Evolutionary conservation across 108 stramenopile species (phyloP).

Genomic region (Fistulifera pelliculosa): DNA sequence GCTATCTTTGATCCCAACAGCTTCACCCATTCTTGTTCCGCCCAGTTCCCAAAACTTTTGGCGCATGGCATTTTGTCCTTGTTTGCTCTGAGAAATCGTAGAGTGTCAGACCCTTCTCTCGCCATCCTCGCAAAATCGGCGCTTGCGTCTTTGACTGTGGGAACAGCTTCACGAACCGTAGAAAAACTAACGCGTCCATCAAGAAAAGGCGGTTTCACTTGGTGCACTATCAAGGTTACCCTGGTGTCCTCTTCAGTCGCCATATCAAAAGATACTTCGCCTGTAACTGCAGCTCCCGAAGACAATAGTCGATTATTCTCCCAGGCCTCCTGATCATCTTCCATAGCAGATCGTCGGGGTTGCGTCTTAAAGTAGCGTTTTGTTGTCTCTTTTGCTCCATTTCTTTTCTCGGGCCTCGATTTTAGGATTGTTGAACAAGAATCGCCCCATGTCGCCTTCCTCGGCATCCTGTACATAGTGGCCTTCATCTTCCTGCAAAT

Average conservation of each 20-base stretch:
- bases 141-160: conserved; percentile 76
- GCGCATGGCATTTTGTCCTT: conserved; percentile 88
- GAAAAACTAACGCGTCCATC: conserved; percentile 75
- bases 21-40: conserved; percentile 91
- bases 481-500: conserved; percentile 79
- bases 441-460: conserved; percentile 49
- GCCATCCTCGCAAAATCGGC: conserved; percentile 91
- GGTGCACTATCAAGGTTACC: conserved; percentile 85
- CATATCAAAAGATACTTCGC: conserved; percentile 68
- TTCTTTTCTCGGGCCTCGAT: conserved; percentile 75
- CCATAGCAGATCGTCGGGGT: conserved; percentile 60
- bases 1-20: conserved; percentile 66
- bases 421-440: conserved; percentile 73
- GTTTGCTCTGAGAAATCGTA: conserved; percentile 66
- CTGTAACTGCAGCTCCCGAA: conserved; percentile 70
- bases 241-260: conserved; percentile 57
- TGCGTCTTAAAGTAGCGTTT: conserved; percentile 14
- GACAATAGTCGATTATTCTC: conserved; percentile 90
- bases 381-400: conserved; percentile 52
- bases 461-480: conserved; percentile 32
- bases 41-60: conserved; percentile 99
- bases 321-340: conserved; percentile 94
- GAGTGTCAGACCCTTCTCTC: conserved; percentile 76
- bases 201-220: conserved; percentile 96
- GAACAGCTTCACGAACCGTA: conserved; percentile 72